phyloP scores from a whole-genome alignment of 2,329 filamentous ascomycete genomes.

The Bipolaris gigantea region DNA sequence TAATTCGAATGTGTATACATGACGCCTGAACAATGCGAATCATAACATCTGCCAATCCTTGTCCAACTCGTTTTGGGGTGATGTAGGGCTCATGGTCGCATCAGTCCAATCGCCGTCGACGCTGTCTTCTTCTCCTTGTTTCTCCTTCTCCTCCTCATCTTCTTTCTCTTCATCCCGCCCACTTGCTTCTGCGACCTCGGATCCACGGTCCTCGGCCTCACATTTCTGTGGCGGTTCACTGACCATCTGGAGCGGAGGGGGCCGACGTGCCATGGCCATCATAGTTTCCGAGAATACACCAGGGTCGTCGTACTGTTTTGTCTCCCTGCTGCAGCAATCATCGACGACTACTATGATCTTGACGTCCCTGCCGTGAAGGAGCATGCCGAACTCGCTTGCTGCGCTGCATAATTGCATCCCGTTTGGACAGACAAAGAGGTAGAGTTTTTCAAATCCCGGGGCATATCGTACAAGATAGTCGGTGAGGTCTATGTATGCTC shows the following conservation, averaged over 20 bases:
- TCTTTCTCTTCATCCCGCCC: background rate
- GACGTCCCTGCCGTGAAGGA: constrained; percentile 12
- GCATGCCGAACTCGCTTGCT: constrained; percentile 13
- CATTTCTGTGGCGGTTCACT: background rate
- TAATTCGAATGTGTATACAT: background rate
- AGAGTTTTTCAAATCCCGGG: constrained; percentile 19
- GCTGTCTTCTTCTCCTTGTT: background rate
- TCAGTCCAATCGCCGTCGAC: constrained; percentile 15
- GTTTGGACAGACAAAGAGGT: constrained; percentile 24
- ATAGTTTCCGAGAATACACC: constrained; percentile 10
- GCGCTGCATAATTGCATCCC: constrained; percentile 4
- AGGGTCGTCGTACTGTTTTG: constrained; percentile 6
- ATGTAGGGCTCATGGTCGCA: constrained; percentile 8
- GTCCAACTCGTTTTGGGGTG: background rate
- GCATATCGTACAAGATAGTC: constrained; percentile 19
- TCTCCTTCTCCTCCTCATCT: background rate
- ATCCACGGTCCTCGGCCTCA: background rate
- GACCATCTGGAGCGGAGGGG: background rate
- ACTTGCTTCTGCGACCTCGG: background rate
- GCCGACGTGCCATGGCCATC: background rate
- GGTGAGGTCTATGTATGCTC: constrained; percentile 24
- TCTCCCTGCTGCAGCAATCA: constrained; percentile 2
- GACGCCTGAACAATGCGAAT: background rate
- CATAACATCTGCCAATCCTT: constrained; percentile 15
- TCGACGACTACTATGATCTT: constrained; percentile 12